phyloP scores from a whole-genome alignment of 352 stramenopile species.

The Globisporangium canariense region DNA sequence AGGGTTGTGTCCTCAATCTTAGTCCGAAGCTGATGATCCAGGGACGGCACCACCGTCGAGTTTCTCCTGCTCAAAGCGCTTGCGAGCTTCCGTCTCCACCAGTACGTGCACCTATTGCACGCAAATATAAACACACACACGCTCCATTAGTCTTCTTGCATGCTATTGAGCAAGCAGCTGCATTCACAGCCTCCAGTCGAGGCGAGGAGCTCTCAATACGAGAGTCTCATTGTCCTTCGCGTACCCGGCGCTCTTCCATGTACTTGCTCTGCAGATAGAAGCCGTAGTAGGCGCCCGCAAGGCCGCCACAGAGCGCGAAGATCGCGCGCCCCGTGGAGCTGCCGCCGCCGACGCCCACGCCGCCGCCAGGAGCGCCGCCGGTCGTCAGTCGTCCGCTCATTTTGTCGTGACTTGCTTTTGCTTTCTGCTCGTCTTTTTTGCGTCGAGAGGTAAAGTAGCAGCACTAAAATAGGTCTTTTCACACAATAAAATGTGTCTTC shows the following conservation, averaged over 20 bases:
- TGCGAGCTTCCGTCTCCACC: conserved; percentile 62
- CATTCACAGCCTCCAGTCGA: background rate
- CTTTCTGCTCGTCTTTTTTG: background rate
- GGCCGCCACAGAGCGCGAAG: conserved; percentile 64
- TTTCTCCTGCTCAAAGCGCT: conserved; percentile 53
- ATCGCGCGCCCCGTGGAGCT: conserved; percentile 64
- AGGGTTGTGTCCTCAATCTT: conserved; percentile 7
- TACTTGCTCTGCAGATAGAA: conserved; percentile 86
- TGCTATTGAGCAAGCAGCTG: background rate
- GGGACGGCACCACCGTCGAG: background rate
- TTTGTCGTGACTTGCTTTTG: background rate
- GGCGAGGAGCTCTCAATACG: too few species aligned
- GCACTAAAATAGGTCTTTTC: background rate
- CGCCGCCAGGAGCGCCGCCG: conserved; percentile 11
- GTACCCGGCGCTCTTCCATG: conserved; percentile 72
- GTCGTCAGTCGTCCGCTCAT: conserved; percentile 15
- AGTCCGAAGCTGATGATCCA: background rate
- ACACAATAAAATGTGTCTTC: background rate
- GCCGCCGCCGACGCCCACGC: conserved; percentile 70
- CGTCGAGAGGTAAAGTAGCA: background rate
- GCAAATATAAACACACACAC: background rate
- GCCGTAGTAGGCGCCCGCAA: conserved; percentile 70
- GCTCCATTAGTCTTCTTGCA: background rate
- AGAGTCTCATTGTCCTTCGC: too few species aligned
- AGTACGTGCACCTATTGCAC: conserved; percentile 40